phyloP scores from a whole-genome alignment of 176 grass and related monocot species.

The Oropetium thomaeum region DNA sequence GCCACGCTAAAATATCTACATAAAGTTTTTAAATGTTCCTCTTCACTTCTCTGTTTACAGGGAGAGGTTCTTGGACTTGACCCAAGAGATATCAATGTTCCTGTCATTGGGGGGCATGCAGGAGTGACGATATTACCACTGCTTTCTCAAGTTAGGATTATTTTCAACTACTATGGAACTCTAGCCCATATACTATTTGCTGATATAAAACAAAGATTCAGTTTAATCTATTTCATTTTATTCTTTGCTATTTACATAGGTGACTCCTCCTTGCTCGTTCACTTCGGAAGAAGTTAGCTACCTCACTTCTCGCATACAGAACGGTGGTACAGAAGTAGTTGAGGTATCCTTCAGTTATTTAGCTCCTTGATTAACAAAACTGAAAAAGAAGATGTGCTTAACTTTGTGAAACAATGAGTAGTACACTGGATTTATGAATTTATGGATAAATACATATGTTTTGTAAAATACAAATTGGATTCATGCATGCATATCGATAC shows the following conservation, averaged over 20 bases:
- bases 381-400: not conserved
- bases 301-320: constrained; percentile 85
- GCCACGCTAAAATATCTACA: not conserved
- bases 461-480: not conserved
- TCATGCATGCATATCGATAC: not conserved
- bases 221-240: not conserved
- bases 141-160: constrained; percentile 62
- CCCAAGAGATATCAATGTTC: constrained; percentile 77
- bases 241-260: constrained; percentile 37
- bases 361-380: not conserved
- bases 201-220: not conserved
- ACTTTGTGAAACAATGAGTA: not conserved
- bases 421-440: not conserved
- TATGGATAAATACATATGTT: not conserved
- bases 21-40: constrained; percentile 6
- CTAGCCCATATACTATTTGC: not conserved
- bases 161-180: not conserved
- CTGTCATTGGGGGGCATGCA: constrained; percentile 85
- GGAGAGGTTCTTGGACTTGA: constrained; percentile 82
- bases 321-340: constrained; percentile 93
- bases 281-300: constrained; percentile 67
- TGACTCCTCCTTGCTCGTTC: constrained; percentile 64
- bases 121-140: constrained; percentile 86
- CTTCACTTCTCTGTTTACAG: constrained; percentile 35
- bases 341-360: constrained; percentile 55